These are phyloP conservation scores for Erucastrum elatum DNA, from an alignment of 345 rosid species.

Conservation along the genomic window DNA sequence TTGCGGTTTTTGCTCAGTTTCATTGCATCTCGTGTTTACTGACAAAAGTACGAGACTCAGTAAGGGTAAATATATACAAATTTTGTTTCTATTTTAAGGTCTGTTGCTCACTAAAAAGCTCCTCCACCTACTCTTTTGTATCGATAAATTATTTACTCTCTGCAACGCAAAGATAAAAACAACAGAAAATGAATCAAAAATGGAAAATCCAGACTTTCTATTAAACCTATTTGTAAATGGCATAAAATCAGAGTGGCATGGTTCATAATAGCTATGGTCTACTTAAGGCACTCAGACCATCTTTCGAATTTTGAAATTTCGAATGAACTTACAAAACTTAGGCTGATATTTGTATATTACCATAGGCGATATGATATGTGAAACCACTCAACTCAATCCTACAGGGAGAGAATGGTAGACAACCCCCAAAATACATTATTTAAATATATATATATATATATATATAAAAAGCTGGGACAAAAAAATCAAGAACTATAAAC, in stretches of 20 bases:
- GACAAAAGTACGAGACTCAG: not conserved
- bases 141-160: slow-evolving; percentile 65
- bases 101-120: slow-evolving; percentile 41
- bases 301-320: not conserved
- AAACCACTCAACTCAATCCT: not conserved
- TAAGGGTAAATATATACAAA: not conserved
- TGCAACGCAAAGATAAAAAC: slow-evolving; percentile 11
- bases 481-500: no score
- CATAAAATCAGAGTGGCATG: not conserved
- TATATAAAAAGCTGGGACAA: no score
- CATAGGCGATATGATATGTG: not conserved
- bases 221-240: not conserved
- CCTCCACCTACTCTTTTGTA: slow-evolving; percentile 48
- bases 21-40: not conserved
- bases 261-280: not conserved
- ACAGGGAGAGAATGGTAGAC: no score
- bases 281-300: not conserved
- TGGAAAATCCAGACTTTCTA: not conserved
- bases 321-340: not conserved
- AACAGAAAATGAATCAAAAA: not conserved
- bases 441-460: no score
- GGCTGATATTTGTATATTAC: not conserved
- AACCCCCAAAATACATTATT: no score
- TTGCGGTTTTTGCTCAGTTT: not conserved
- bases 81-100: slow-evolving; percentile 24